These are phyloP conservation scores for Filobasidium wieringae DNA, from an alignment of 768 basidiomycete species.

Conservation along the genomic window DNA sequence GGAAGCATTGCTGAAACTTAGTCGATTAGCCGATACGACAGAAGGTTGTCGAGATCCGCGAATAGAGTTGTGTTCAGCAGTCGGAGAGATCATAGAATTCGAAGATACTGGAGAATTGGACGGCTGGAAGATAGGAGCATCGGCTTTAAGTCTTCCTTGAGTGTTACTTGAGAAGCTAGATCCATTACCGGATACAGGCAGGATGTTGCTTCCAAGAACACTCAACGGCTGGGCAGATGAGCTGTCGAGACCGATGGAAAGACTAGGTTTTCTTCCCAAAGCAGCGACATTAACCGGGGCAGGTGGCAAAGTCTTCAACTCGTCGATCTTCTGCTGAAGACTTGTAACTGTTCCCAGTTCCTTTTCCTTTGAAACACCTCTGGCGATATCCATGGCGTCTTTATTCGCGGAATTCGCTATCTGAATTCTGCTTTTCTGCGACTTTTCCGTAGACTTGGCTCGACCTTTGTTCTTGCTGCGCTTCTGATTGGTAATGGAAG, in stretches of 20 bases:
- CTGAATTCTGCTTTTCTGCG: constrained; percentile 5
- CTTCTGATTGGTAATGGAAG: background rate
- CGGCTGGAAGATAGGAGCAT: constrained; percentile 5
- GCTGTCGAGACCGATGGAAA: constrained; percentile 21
- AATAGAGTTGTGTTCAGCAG: background rate
- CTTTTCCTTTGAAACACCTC: constrained; percentile 1
- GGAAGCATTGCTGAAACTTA: no score
- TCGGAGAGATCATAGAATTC: constrained; percentile 17
- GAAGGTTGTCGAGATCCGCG: background rate
- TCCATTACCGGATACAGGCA: background rate
- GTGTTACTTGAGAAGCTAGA: background rate
- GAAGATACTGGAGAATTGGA: constrained; percentile 4
- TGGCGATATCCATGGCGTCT: constrained; percentile 11
- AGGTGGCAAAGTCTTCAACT: constrained; percentile 51
- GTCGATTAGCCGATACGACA: background rate
- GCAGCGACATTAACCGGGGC: constrained; percentile 1
- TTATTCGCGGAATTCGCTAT: constrained; percentile 12
- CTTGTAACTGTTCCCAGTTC: constrained; percentile 20
- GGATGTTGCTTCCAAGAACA: constrained; percentile 12
- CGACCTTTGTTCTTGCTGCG: background rate
- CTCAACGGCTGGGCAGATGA: constrained; percentile 13
- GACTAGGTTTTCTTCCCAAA: constrained; percentile 1
- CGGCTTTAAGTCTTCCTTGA: constrained; percentile 1
- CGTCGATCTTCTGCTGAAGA: constrained; percentile 84
- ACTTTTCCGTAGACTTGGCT: background rate